Base-by-base conservation (phyloP, 2,329 filamentous ascomycete genomes). In the Pseudogymnoascus pannorum region DNA sequence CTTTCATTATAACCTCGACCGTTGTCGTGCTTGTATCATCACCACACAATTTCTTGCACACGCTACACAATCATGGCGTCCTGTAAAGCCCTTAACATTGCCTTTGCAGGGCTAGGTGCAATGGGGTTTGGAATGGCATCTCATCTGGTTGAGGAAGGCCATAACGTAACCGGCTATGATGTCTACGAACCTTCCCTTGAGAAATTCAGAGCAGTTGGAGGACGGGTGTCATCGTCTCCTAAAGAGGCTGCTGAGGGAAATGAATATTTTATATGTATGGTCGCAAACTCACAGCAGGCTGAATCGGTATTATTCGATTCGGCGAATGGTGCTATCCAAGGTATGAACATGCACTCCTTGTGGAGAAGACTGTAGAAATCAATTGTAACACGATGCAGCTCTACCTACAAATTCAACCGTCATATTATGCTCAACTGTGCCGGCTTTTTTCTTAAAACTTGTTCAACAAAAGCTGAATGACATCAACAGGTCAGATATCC, bases 81-180 rank as follows among this genome's bases (percentile, higher is more conserved):
- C 12, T 57, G 18, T 22, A 48, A 81, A 79, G 69, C 77, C 79
- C 24, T 69, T 74, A 60, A 76, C n/a, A 60, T 89, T 60, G 81
- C 84, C 65, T 90, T 91, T 74, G 86, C 88, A 65, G 88, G 88
- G 77, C 85, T 92, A 2, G 88, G 88, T 61, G 88, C 88, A 74
- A 91, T 91, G 88, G 88, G 88, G 70, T 88, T 90, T 72, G 88
- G 88, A 71, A 91, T 92, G 88, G 88, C 88, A 65, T 88, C 83
- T 63, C 81, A 91, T 70, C 81, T 92, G 51, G 77, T 91, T 68
- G 84, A 85, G 66, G 75, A 82, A 65, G 86, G 86, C 62, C 89
- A 87, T 72, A 64, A 76, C 24, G 87, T 91, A 22, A 86, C 83
- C 20, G 88, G 88, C 61, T 91, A 85, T 71, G 88, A 92, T 69